Evolutionary conservation across 768 basidiomycete species (phyloP).

Genomic region (Termitomyces sp.): DNA sequence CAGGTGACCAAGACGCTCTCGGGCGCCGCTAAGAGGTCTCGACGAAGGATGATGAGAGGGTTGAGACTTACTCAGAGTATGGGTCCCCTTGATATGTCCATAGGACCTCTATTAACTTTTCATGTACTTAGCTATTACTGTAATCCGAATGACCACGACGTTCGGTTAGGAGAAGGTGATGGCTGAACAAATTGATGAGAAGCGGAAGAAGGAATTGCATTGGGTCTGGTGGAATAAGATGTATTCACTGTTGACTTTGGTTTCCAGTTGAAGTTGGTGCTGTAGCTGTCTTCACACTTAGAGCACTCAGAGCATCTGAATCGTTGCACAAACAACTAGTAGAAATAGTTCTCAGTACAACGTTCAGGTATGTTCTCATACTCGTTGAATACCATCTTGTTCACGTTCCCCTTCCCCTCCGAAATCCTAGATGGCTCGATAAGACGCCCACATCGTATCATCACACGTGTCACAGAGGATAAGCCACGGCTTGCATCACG

Average conservation of each 20-base stretch:
- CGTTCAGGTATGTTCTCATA: slow-evolving; percentile 41
- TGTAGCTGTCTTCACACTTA: slow-evolving; percentile 35
- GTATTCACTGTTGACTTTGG: slow-evolving; percentile 39
- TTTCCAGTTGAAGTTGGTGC: slow-evolving; percentile 37
- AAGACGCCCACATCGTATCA: slow-evolving; percentile 48
- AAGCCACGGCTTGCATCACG: too few relatives aligned
- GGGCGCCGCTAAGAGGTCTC: slow-evolving; percentile 42
- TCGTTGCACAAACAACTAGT: slow-evolving; percentile 48
- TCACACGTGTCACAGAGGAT: slow-evolving; percentile 62
- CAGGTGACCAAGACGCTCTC: slow-evolving; percentile 44
- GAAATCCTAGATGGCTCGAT: slow-evolving; percentile 39
- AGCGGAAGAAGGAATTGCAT: slow-evolving; percentile 55
- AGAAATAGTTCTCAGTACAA: slow-evolving; percentile 52
- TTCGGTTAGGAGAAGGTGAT: slow-evolving; percentile 64
- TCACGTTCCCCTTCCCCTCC: not conserved
- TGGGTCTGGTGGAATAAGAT: slow-evolving; percentile 50
- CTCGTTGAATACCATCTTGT: not conserved
- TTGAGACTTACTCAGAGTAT: slow-evolving; percentile 55
- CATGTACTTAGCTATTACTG: slow-evolving; percentile 40
- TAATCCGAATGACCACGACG: slow-evolving; percentile 64
- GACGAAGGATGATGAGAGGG: slow-evolving; percentile 51
- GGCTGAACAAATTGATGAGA: slow-evolving; percentile 44
- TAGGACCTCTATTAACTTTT: too few relatives aligned
- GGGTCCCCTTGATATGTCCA: slow-evolving; percentile 1
- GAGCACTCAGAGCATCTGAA: slow-evolving; percentile 48